A percentile compares a stretch with the other conserved stretches of the same genome.
phyloP scores from a whole-genome alignment of 192 early-diverging fungal species.

The Umbelopsis ramanniana region DNA sequence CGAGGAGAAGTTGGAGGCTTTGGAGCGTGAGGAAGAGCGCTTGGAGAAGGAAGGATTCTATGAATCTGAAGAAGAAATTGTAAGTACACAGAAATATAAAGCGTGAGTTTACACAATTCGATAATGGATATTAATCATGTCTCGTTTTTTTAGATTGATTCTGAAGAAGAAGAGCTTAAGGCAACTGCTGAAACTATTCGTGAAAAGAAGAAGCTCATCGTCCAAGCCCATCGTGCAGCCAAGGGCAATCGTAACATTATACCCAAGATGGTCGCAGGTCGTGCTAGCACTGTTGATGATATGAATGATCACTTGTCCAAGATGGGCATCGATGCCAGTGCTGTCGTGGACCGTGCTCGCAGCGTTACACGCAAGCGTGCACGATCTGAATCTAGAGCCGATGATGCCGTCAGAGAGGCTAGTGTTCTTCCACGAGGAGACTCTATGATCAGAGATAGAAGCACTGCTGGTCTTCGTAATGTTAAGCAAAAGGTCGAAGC shows the following conservation, averaged over 20 bases:
- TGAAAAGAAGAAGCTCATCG: constrained; percentile 84
- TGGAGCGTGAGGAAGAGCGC: constrained; percentile 97
- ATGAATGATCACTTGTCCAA: constrained; percentile 74
- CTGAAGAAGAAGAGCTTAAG: constrained; percentile 81
- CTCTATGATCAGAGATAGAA: constrained; percentile 64
- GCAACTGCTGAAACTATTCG: constrained; percentile 80
- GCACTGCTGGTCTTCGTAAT: constrained; percentile 77
- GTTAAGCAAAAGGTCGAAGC: constrained; percentile 64
- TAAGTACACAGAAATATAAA: constrained; percentile 22
- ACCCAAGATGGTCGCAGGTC: constrained; percentile 60
- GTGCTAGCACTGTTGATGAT: constrained; percentile 50
- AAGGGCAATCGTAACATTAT: constrained; percentile 81
- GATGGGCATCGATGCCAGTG: constrained; percentile 74
- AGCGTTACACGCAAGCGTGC: constrained; percentile 66
- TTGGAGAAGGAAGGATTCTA: constrained; percentile 95
- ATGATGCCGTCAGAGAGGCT: constrained; percentile 64
- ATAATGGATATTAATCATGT: background rate
- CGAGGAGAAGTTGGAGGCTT: constrained; percentile 90
- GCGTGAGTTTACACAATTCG: background rate
- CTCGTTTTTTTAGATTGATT: constrained; percentile 41
- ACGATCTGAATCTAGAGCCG: constrained; percentile 73
- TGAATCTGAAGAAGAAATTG: constrained; percentile 74
- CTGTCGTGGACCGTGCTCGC: constrained; percentile 67
- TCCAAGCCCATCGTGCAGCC: constrained; percentile 70
- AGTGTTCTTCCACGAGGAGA: constrained; percentile 64